Evolutionary conservation across 2,329 filamentous ascomycete species (phyloP), one percentile per base, ranked within the genome.

Genomic region (Sporothrix mexicana): DNA sequence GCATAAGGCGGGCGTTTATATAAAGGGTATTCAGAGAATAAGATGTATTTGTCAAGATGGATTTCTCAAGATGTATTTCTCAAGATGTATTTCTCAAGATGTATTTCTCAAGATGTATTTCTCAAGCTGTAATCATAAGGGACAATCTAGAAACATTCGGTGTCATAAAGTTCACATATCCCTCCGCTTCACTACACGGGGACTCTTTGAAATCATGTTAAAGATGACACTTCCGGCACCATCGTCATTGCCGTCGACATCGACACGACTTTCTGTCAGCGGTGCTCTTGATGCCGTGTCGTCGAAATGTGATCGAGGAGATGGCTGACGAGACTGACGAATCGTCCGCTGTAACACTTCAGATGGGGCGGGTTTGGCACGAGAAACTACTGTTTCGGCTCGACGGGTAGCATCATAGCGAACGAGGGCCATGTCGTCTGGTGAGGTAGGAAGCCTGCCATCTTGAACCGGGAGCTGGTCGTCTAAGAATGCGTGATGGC

Each of bases 171-270:
- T 1, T 36, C 30, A 36, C 30, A 36, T 36, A 36, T 36, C 5
- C 55, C 23, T 36, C 36, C 15, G 25, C 10, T 61, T 49, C 15
- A 75, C 47, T 3, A 74, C 47, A 9, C 73, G 66, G 20, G 72
- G 70, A 9, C 71, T 70, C 8, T 57, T 72, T 1, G 72, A 73
- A 5, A 74, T 66, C 74, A 74, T 75, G 67, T 75, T 75, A 51
- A 74, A 74, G 36, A 75, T 66, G 4, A 74, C 30, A n/a, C 62
- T 73, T 49, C 64, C 45, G 20, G 61, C 53, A 49, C 23, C 53
- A 20, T 70, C 49, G n/a, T 45, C 45, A 30, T 51, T 47, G 1
- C 36, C 20, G 5, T 23, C n/a, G 10, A 25, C 17, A 57, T 25
- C 51, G 8, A 9, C 20, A 9, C 36, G 41, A 25, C 51, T 25